phyloP scores from a whole-genome alignment of 2,329 filamentous ascomycete species.

The Cordyceps sp. region DNA sequence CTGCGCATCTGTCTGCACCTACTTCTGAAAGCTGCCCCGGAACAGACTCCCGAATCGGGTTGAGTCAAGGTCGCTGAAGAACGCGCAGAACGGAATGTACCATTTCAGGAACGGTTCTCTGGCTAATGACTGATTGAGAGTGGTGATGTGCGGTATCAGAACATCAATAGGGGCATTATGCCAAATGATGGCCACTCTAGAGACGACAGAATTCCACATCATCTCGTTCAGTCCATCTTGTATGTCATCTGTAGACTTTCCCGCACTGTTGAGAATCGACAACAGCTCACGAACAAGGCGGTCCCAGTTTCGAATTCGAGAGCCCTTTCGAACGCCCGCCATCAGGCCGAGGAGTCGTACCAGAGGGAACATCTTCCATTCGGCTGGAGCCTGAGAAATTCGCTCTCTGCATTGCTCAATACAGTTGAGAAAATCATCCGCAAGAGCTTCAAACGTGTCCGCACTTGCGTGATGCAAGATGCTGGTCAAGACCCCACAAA shows the following conservation, averaged over 20 bases:
- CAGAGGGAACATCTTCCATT: slow-evolving; percentile 28
- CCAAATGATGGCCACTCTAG: slow-evolving; percentile 48
- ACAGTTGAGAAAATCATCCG: slow-evolving; percentile 42
- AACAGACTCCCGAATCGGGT: slow-evolving; percentile 67
- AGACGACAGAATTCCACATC: slow-evolving; percentile 42
- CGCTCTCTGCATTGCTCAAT: too few species aligned
- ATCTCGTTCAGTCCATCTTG: slow-evolving; percentile 17
- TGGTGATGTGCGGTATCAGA: slow-evolving; percentile 51
- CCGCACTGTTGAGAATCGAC: slow-evolving; percentile 31
- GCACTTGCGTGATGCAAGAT: slow-evolving; percentile 66
- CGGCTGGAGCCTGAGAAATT: too few species aligned
- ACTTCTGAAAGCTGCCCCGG: slow-evolving; percentile 67
- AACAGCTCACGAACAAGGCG: slow-evolving; percentile 39
- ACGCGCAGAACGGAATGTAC: slow-evolving; percentile 76
- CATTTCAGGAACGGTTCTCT: slow-evolving; percentile 48
- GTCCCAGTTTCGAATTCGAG: slow-evolving; percentile 57
- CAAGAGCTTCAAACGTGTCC: slow-evolving; percentile 55
- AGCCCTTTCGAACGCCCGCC: slow-evolving; percentile 67
- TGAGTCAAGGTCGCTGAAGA: slow-evolving; percentile 56
- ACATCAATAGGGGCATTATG: slow-evolving; percentile 66
- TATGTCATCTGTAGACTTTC: slow-evolving; percentile 19
- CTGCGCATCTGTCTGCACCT: slow-evolving; percentile 9
- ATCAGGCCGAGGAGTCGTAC: slow-evolving; percentile 49
- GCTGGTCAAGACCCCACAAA: slow-evolving; percentile 63
- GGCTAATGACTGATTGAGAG: slow-evolving; percentile 48